phyloP scores from a whole-genome alignment of 1,284 basidiomycete genomes.

The Tilletia horrida region DNA sequence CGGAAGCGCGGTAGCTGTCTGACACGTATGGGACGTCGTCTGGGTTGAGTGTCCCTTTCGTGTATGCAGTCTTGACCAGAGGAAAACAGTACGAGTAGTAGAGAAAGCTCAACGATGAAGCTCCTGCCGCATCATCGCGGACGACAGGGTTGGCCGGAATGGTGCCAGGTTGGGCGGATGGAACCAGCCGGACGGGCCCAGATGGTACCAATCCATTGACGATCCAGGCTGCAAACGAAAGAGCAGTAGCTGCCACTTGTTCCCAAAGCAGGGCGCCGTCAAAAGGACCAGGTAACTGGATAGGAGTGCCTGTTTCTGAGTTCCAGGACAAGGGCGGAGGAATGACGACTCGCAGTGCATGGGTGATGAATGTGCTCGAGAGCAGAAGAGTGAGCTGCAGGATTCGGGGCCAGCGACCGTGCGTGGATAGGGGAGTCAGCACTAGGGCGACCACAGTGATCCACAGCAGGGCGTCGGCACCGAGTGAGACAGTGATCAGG shows the following conservation, averaged over 20 bases:
- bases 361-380: background rate
- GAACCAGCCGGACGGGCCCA: background rate
- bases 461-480: background rate
- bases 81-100: background rate
- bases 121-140: background rate
- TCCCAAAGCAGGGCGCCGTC: background rate
- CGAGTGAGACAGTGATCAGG: background rate
- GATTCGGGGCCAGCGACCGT: slow-evolving; percentile 1
- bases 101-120: background rate
- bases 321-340: slow-evolving; percentile 8
- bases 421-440: background rate
- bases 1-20: slow-evolving; percentile 3
- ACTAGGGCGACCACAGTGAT: background rate
- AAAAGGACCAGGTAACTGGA: background rate
- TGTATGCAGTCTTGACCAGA: background rate
- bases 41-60: background rate
- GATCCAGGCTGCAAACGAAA: background rate
- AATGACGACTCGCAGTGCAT: background rate
- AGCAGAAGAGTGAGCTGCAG: slow-evolving; percentile 5
- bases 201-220: slow-evolving; percentile 1
- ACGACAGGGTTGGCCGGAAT: background rate
- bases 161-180: slow-evolving; percentile 5
- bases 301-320: background rate
- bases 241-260: background rate
- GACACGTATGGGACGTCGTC: slow-evolving; percentile 5